Evolutionary conservation across 192 early-diverging fungal genomes (phyloP), one percentile per base, ranked within the genome.

Genomic region (Coemansia sp.): DNA sequence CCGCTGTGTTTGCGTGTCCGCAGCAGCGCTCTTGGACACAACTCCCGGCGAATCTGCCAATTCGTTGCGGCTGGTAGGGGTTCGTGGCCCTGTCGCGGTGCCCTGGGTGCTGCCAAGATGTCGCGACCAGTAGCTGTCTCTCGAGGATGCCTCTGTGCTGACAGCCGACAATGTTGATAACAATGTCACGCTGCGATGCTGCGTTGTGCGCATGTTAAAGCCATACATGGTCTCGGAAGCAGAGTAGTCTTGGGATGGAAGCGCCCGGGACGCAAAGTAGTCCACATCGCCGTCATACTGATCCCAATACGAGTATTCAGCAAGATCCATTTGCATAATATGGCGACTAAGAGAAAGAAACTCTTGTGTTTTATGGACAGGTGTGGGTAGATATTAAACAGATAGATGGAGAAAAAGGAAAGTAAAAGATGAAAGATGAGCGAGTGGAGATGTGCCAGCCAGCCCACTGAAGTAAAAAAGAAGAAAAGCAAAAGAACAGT

Each of bases 51-150:
- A 22, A 15, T 41, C 59, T 40, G 41, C n/a, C 39, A 13, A 13
- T 36, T 54, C 51, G 19, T 9, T 54, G 21, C 51, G 51, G 51
- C 51, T 59, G 13, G 26, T 37, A 41, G 57, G 77, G 47, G 71
- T 71, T 13, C 66, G 18, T 6, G 8, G 51, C 9, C 22, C 51
- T 22, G 51, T 54, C 21, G 51, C 51, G 0, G 51, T 54, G 51
- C 51, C 26, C 21, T 22, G 21, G 19, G 51, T 43, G 13, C 42
- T 45, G 19, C 60, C 43, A 18, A 73, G 40, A 68, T 82, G 73
- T 54, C 68, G 62, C 32, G 80, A 76, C 80, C 80, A 82, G 68
- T 82, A 82, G 66, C 80, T 82, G 64, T 74, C 74, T 26, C 69
- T 61, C 43, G 74, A 76, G 8, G 80, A 77, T 22, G 45, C 60